Conservation (phyloP, 495 filamentous ascomycete genomes). For the Tuber magnatum region DNA sequence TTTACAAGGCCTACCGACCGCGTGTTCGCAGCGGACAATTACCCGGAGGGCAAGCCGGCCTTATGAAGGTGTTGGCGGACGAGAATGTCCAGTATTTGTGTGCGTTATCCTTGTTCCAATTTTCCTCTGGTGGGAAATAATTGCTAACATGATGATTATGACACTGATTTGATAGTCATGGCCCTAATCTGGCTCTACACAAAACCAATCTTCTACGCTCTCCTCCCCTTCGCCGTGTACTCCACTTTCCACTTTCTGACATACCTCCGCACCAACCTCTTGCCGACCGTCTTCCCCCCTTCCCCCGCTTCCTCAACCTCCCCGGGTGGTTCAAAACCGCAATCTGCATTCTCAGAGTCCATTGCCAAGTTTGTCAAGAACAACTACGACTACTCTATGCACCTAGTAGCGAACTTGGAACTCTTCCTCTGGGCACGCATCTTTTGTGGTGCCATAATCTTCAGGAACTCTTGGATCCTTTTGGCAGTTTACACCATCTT, state of each 20-base stretch:
- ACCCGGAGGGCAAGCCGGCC: conserved; percentile 52
- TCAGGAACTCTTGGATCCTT: conserved; percentile 86
- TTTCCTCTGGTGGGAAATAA: neutral
- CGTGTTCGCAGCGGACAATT: conserved; percentile 59
- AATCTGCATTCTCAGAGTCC: conserved; percentile 60
- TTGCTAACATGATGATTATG: neutral
- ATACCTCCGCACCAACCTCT: conserved; percentile 63
- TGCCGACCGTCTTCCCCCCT: conserved; percentile 52
- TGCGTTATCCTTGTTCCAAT: conserved; percentile 47
- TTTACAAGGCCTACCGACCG: conserved; percentile 95
- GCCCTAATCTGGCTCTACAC: conserved; percentile 91
- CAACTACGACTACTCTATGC: conserved; percentile 89
- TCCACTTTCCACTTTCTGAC: conserved; percentile 96
- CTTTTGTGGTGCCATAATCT: conserved; percentile 67
- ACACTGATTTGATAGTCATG: conserved; percentile 56
- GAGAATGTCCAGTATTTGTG: conserved; percentile 97
- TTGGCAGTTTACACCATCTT: conserved; percentile 79
- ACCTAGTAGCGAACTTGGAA: conserved; percentile 67
- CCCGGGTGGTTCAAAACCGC: conserved; percentile 54
- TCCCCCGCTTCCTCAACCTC: conserved; percentile 43
- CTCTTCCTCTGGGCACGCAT: conserved; percentile 77
- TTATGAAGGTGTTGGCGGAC: conserved; percentile 62
- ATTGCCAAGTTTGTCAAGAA: conserved; percentile 93
- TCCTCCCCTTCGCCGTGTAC: conserved; percentile 93
- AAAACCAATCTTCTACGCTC: conserved; percentile 78